Evolutionary conservation across 345 rosid species (phyloP).

Genomic region (Aquilaria sinensis): DNA sequence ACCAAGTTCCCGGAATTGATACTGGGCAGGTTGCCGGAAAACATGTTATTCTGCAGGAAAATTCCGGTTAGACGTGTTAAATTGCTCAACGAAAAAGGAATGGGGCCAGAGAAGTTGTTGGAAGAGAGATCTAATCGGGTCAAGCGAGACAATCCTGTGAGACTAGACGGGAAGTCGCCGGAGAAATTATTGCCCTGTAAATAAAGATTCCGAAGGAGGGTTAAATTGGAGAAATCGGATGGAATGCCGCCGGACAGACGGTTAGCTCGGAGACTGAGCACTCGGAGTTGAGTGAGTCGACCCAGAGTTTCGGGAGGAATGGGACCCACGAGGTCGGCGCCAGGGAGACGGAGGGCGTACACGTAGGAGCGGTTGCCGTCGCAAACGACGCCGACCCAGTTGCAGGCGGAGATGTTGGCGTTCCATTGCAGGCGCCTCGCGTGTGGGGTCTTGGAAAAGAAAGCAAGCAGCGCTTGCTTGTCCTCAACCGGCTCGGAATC

Average conservation of each 20-base stretch:
- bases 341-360: slow-evolving; percentile 72
- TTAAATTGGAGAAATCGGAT: slow-evolving; percentile 69
- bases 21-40: slow-evolving; percentile 67
- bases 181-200: slow-evolving; percentile 58
- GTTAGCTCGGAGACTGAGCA: slow-evolving; percentile 82
- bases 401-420: slow-evolving; percentile 61
- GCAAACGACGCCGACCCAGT: slow-evolving; percentile 85
- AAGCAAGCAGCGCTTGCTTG: slow-evolving; percentile 76
- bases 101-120: slow-evolving; percentile 64
- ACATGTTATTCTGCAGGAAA: slow-evolving; percentile 48
- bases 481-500: slow-evolving; percentile 68
- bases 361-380: slow-evolving; percentile 48
- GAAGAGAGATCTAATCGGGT: slow-evolving; percentile 78
- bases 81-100: slow-evolving; percentile 73
- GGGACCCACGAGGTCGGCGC: slow-evolving; percentile 71
- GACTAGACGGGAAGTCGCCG: slow-evolving; percentile 53
- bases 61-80: slow-evolving; percentile 62
- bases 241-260: slow-evolving; percentile 81
- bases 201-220: slow-evolving; percentile 63
- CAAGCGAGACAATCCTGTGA: slow-evolving; percentile 47
- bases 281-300: slow-evolving; percentile 60
- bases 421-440: slow-evolving; percentile 78
- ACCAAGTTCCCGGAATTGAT: slow-evolving; percentile 27
- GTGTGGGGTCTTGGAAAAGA: slow-evolving; percentile 52
- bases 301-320: slow-evolving; percentile 70